phyloP scores from a whole-genome alignment of 225 moss, liverwort and hornwort genomes.

The Ulota crispa region DNA sequence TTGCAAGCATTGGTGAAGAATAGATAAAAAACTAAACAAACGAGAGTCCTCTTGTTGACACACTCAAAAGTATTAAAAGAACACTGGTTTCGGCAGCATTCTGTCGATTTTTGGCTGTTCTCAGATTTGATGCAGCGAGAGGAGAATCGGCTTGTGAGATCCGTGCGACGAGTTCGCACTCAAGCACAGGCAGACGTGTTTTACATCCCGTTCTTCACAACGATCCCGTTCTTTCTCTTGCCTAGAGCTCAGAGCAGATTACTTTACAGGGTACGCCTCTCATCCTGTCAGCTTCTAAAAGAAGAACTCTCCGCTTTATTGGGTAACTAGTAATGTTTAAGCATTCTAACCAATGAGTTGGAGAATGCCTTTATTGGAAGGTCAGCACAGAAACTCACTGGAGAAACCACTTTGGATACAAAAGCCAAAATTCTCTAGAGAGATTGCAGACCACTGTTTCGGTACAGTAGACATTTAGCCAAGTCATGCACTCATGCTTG shows the following conservation, averaged over 20 bases:
- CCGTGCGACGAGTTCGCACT: slow-evolving; percentile 40
- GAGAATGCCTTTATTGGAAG: background rate
- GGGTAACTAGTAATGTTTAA: background rate
- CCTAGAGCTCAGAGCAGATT: slow-evolving; percentile 43
- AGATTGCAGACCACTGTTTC: background rate
- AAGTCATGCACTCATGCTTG: background rate
- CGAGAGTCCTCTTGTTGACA: background rate
- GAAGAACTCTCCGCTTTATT: background rate
- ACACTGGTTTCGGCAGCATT: slow-evolving; percentile 41
- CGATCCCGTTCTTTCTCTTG: slow-evolving; percentile 65
- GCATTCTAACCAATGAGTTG: background rate
- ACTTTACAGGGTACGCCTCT: slow-evolving; percentile 43
- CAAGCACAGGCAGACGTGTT: slow-evolving; percentile 52
- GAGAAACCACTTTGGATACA: background rate
- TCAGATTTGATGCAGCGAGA: slow-evolving; percentile 53
- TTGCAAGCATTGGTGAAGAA: background rate
- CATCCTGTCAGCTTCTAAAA: background rate
- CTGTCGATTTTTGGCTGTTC: slow-evolving; percentile 52
- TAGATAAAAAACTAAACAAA: background rate
- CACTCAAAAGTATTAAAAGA: background rate
- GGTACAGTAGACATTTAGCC: background rate
- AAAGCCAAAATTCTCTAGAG: background rate
- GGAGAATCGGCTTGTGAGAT: slow-evolving; percentile 33
- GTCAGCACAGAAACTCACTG: background rate
- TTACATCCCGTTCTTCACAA: slow-evolving; percentile 60